A percentile compares a stretch with the other conserved stretches of the same genome.
Evolutionary conservation across 768 basidiomycete species (phyloP).

Genomic region (Tylopilus felleus): DNA sequence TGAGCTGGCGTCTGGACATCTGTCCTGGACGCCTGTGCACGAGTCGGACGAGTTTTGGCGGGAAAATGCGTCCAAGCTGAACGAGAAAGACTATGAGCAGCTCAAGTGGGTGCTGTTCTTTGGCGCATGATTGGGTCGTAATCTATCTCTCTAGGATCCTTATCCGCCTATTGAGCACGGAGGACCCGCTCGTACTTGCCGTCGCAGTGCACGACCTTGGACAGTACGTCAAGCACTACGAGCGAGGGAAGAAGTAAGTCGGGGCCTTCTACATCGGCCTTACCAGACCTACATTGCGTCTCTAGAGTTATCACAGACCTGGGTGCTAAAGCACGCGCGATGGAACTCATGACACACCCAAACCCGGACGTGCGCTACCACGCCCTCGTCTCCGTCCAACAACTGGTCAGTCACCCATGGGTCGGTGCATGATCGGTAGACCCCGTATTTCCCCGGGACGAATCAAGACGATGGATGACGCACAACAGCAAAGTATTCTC

Average conservation of each 20-base stretch:
- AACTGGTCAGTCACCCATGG: constrained; percentile 91
- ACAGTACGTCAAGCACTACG: constrained; percentile 89
- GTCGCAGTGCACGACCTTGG: constrained; percentile 93
- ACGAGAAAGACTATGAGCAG: constrained; percentile 80
- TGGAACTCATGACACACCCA: constrained; percentile 90
- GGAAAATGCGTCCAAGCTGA: constrained; percentile 84
- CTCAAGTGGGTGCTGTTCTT: constrained; percentile 57
- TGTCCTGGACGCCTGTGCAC: constrained; percentile 95
- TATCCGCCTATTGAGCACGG: constrained; percentile 62
- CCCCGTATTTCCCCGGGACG: not conserved
- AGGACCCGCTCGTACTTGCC: constrained; percentile 76
- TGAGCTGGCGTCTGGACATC: constrained; percentile 83
- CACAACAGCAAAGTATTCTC: constrained; percentile 1
- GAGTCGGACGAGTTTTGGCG: constrained; percentile 98
- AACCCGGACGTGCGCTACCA: constrained; percentile 91
- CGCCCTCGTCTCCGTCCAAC: constrained; percentile 86
- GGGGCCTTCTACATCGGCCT: not conserved
- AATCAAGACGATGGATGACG: not conserved
- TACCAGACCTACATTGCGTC: not conserved
- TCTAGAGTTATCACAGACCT: constrained; percentile 74
- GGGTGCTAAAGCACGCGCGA: constrained; percentile 81
- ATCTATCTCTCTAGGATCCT: constrained; percentile 52
- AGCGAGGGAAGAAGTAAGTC: constrained; percentile 86
- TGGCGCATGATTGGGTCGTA: not conserved
- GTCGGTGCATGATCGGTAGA: constrained; percentile 35